A percentile compares a stretch with the other conserved stretches of the same genome.
phyloP scores from a whole-genome alignment of 73 alveolate genomes.

The Paramecium pentaurelia region DNA sequence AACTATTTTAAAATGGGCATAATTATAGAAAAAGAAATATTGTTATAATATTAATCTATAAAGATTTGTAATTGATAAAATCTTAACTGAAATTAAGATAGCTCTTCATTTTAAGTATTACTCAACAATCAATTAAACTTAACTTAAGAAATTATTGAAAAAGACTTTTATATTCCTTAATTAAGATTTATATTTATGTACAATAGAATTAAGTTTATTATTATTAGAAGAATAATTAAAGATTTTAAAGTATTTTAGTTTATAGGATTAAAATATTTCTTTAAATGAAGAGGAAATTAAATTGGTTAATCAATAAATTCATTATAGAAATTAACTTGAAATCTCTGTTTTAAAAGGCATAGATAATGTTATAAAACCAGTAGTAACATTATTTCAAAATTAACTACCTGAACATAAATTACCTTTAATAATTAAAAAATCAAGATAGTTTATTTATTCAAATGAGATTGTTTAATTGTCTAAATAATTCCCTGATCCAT shows the following conservation, averaged over 20 bases:
- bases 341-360: background rate
- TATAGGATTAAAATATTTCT: background rate
- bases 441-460: background rate
- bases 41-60: background rate
- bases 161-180: background rate
- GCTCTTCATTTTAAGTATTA: background rate
- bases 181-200: background rate
- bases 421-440: background rate
- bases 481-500: slow-evolving; percentile 24
- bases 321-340: background rate
- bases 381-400: background rate
- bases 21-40: background rate
- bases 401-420: background rate
- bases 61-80: slow-evolving; percentile 14
- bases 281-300: background rate
- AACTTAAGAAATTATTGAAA: background rate
- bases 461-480: background rate
- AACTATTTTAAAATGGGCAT: slow-evolving; percentile 22
- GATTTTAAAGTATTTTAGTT: background rate
- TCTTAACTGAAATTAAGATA: background rate
- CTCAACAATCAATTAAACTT: background rate
- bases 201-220: background rate
- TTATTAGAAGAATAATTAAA: background rate
- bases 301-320: background rate
- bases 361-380: slow-evolving; percentile 11